Base-by-base conservation (phyloP, 176 grass and related monocot species). In the Carex scoparia region DNA sequence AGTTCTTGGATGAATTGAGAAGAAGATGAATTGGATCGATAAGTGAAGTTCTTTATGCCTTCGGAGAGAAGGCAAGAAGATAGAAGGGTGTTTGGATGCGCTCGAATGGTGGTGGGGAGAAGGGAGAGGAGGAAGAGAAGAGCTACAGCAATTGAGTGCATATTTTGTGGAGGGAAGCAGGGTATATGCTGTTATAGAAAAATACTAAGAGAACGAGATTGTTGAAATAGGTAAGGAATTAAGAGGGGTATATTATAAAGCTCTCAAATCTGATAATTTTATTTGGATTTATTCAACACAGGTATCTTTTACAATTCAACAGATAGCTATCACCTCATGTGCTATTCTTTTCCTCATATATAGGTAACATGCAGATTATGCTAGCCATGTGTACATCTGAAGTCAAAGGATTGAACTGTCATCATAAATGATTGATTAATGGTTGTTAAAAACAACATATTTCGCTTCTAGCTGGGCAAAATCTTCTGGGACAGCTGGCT, bases 41-140 rank as follows among this genome's bases (percentile, higher is more conserved):
- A 53, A 31, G 89, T 86, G 94, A 93, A 87, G 87, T 91, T 97
- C 7, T 0, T 37, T 44, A 91, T 51, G 27, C 91, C 89, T n/a
- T 79, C 63, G 31, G 86, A 79, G 30, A 68, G 15, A 49, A 97
- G 91, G 84, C 91, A 97, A 2, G 87, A 84, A n/a, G 81, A 69
- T 76, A 97, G n/a, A 14, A 80, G 33, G 40, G 75, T 54, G 30
- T 54, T n/a, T 51, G 42, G 16, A 40, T 74, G 70, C 4, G 40
- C 70, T 49, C 49, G 70, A 42, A 85, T 55, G 72, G 32, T 7
- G 14, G 68, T 15, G 54, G 55, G 27, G 69, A 80, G 61, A 80
- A 84, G 42, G 18, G 30, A 76, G 70, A 84, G 70, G 59, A 65
- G 69, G 46, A 80, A 64, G 12, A 48, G 76, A 61, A 82, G 78